A percentile compares a stretch with the other conserved stretches of the same genome.
Conservation (phyloP, 768 basidiomycete species). For the Suillus variegatus region DNA sequence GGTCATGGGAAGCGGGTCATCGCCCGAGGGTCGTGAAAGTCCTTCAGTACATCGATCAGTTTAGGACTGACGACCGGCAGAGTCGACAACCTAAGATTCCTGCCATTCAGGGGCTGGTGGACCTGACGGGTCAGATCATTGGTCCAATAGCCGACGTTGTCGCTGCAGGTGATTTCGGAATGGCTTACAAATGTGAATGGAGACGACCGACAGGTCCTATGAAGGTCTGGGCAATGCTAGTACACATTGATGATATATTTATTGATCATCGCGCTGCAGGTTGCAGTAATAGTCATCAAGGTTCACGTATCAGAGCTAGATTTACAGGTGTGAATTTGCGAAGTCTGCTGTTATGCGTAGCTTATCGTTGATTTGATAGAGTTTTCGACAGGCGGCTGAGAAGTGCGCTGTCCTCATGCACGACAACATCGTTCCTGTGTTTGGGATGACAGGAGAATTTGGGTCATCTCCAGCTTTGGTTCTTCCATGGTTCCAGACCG, state of each 20-base stretch:
- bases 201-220: neutral
- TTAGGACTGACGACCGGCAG: neutral
- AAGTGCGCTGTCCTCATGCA: neutral
- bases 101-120: neutral
- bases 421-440: neutral
- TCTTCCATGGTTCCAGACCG: neutral
- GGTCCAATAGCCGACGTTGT: accelerated
- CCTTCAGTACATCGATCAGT: neutral
- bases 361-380: neutral
- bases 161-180: neutral
- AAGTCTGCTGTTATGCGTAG: neutral
- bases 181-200: neutral
- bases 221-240: neutral
- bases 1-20: neutral
- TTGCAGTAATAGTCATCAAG: neutral
- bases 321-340: neutral
- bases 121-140: neutral
- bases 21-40: neutral
- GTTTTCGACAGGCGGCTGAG: neutral
- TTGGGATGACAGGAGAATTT: neutral
- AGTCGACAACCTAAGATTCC: neutral
- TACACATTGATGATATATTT: neutral
- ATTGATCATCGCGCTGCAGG: neutral
- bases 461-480: neutral
- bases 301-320: neutral